phyloP scores from a whole-genome alignment of 2,329 filamentous ascomycete genomes.

The Clonostachys sp. region DNA sequence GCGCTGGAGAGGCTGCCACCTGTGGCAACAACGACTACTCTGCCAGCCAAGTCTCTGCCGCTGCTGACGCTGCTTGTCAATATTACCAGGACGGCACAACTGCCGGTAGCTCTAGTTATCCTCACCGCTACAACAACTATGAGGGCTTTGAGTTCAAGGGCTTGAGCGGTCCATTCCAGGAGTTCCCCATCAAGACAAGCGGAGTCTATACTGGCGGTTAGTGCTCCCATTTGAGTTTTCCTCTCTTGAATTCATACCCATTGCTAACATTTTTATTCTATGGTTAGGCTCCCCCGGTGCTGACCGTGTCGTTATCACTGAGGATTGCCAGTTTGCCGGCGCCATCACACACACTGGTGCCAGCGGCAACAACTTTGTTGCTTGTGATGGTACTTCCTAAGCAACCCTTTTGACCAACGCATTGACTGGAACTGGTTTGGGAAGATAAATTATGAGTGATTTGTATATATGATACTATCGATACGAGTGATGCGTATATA shows the following conservation, averaged over 20 bases:
- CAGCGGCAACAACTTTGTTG: slow-evolving; percentile 63
- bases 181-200: slow-evolving; percentile 29
- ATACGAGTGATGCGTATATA: no score
- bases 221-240: slow-evolving; percentile 4
- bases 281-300: slow-evolving; percentile 45
- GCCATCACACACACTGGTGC: slow-evolving; percentile 69
- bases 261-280: neutral
- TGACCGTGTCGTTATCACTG: slow-evolving; percentile 61
- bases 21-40: slow-evolving; percentile 23
- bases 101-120: slow-evolving; percentile 23
- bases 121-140: slow-evolving; percentile 30
- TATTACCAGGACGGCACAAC: slow-evolving; percentile 7
- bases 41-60: slow-evolving; percentile 15
- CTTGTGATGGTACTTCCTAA: slow-evolving; percentile 32
- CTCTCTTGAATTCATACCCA: neutral
- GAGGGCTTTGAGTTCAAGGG: slow-evolving; percentile 28
- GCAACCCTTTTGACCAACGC: neutral
- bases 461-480: no score
- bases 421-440: no score
- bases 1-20: slow-evolving; percentile 13
- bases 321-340: slow-evolving; percentile 53
- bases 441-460: no score
- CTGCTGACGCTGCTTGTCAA: slow-evolving; percentile 12
- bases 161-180: slow-evolving; percentile 25
- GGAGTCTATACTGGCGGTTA: slow-evolving; percentile 25